Percentiles rank a stretch among this genome's conserved stretches.
phyloP scores from a whole-genome alignment of 768 basidiomycete genomes.

The Tricholomella constricta region DNA sequence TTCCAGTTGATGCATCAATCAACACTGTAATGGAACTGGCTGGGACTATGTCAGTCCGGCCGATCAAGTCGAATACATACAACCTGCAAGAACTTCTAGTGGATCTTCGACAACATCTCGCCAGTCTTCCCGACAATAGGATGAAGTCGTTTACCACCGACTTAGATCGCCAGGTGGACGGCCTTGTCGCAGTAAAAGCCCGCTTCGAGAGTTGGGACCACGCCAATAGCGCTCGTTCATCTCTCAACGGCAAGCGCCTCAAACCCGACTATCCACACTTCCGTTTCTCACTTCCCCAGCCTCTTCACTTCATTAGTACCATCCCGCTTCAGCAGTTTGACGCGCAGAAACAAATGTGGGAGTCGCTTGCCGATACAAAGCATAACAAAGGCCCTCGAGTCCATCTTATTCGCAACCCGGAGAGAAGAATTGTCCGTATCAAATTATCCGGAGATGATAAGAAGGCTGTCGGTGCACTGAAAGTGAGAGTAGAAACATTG shows the following conservation, averaged over 20 bases:
- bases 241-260: conserved; percentile 35
- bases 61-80: conserved; percentile 23
- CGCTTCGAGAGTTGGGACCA: conserved; percentile 52
- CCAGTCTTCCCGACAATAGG: conserved; percentile 16
- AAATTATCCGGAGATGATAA: conserved; percentile 53
- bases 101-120: conserved; percentile 26
- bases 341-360: conserved; percentile 53
- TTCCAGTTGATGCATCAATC: conserved; percentile 32
- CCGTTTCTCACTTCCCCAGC: conserved; percentile 46
- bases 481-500: conserved; percentile 60
- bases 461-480: conserved; percentile 55
- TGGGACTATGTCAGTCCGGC: conserved; percentile 22
- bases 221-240: conserved; percentile 41
- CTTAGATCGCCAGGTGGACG: conserved; percentile 25
- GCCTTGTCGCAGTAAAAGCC: conserved; percentile 38
- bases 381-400: conserved; percentile 39
- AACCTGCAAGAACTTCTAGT: conserved; percentile 20
- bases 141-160: conserved; percentile 29
- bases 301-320: conserved; percentile 51
- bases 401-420: conserved; percentile 21
- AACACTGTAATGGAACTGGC: conserved; percentile 31
- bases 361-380: conserved; percentile 38
- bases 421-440: conserved; percentile 33
- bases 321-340: conserved; percentile 51
- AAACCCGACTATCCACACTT: conserved; percentile 32